Evolutionary conservation across 1,284 basidiomycete species (phyloP).

Genomic region (Phylloporus sp.): DNA sequence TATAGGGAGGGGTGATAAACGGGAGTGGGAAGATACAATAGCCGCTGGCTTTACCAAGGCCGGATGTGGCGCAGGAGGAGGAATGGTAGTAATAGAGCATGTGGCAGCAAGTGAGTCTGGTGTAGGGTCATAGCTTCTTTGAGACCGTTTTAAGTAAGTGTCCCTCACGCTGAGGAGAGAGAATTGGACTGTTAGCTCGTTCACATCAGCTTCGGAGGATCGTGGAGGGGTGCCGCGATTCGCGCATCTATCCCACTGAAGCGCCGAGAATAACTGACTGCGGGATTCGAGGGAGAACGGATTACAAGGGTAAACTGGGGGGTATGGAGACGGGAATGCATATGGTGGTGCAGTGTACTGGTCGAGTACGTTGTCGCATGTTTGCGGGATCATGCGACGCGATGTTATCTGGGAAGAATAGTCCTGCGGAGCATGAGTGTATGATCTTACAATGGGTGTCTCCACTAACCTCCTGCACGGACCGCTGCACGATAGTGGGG

Average conservation of each 20-base stretch:
- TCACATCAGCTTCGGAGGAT: neutral
- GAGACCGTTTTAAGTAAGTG: neutral
- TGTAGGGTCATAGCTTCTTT: neutral
- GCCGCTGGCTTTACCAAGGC: neutral
- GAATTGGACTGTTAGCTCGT: neutral
- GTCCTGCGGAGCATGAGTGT: neutral
- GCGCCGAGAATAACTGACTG: neutral
- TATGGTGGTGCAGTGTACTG: neutral
- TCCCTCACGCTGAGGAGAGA: conserved; percentile 3
- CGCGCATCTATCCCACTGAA: neutral
- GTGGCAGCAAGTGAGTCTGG: neutral
- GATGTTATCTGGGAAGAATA: neutral
- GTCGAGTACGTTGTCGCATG: neutral
- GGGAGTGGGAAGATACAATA: neutral
- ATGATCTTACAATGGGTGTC: neutral
- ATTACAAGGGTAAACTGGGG: neutral
- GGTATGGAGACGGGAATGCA: neutral
- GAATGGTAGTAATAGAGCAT: neutral
- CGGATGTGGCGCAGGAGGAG: conserved; percentile 1
- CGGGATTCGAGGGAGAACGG: neutral
- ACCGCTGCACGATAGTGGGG: too few relatives aligned
- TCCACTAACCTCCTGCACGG: neutral
- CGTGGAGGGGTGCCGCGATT: neutral
- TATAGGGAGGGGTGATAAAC: neutral
- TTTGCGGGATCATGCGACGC: neutral